A percentile compares a stretch with the other conserved stretches of the same genome.
Conservation (phyloP, 2,329 filamentous ascomycete genomes). For the Fusarium mexicanum region DNA sequence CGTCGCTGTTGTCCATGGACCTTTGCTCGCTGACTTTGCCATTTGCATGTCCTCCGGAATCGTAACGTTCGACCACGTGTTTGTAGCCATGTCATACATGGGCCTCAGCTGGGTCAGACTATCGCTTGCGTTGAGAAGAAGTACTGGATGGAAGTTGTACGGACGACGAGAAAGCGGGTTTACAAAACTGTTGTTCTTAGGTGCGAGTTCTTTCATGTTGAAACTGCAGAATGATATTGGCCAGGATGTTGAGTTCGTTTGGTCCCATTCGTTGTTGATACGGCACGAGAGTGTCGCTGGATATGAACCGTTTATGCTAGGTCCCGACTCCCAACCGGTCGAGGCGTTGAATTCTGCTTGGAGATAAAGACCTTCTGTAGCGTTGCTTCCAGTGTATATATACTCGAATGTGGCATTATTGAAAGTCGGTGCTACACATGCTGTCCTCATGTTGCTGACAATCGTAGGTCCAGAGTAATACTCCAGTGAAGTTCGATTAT, state of each 20-base stretch:
- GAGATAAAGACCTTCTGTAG: neutral
- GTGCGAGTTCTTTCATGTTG: neutral
- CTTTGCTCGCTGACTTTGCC: neutral
- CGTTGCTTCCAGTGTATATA: neutral
- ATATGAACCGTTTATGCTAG: neutral
- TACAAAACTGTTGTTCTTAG: rapidly evolving
- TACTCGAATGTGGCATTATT: neutral
- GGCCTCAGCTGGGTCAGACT: neutral
- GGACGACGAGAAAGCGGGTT: conserved; percentile 1
- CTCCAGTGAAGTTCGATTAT: neutral
- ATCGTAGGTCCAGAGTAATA: neutral
- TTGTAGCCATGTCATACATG: neutral
- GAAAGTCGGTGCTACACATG: neutral
- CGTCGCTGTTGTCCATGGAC: neutral
- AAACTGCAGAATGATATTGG: neutral
- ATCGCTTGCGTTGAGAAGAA: conserved; percentile 3
- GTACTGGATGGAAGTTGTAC: neutral
- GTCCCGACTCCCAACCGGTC: neutral
- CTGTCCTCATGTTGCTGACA: neutral
- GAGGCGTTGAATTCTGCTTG: neutral
- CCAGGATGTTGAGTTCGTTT: neutral
- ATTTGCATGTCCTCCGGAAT: neutral
- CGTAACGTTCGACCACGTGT: rapidly evolving
- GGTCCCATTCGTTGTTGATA: neutral
- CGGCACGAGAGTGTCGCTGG: neutral